phyloP scores from a whole-genome alignment of 495 filamentous ascomycete species.

The Lasiosphaeria miniovina region DNA sequence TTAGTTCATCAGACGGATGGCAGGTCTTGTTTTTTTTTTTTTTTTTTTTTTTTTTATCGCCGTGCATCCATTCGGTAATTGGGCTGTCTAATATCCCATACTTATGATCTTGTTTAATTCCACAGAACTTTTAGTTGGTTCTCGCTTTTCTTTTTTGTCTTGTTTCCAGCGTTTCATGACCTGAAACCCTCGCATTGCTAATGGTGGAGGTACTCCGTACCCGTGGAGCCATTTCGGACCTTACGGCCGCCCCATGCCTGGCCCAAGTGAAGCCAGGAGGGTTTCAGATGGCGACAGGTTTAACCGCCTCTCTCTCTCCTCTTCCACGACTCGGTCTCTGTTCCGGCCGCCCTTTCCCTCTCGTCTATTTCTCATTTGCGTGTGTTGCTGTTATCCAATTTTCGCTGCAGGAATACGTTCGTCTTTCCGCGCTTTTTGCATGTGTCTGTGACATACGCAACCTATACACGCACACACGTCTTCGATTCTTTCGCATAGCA shows the following conservation, averaged over 20 bases:
- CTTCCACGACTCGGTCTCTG: background rate
- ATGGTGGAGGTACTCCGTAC: too few relatives aligned
- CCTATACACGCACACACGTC: background rate
- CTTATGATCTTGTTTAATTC: background rate
- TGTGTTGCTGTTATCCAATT: background rate
- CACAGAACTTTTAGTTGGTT: background rate
- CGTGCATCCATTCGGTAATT: too few relatives aligned
- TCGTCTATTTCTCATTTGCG: background rate
- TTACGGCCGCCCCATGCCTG: too few relatives aligned
- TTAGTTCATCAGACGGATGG: too few relatives aligned
- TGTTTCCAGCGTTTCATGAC: background rate
- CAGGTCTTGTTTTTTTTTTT: too few relatives aligned
- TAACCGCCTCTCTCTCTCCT: background rate
- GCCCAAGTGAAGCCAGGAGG: background rate
- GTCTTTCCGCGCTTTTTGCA: too few relatives aligned
- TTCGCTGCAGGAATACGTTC: background rate
- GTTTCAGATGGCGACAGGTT: background rate
- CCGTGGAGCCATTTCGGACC: too few relatives aligned
- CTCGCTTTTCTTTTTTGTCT: background rate
- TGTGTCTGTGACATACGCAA: background rate
- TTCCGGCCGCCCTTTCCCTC: background rate
- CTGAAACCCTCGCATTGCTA: too few relatives aligned
- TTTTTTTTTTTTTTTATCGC: too few relatives aligned
- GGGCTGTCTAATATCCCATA: too few relatives aligned
- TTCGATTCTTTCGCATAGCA: background rate